Evolutionary conservation across 495 filamentous ascomycete species (phyloP).

Genomic region (Pyrenopolyporus hunteri): DNA sequence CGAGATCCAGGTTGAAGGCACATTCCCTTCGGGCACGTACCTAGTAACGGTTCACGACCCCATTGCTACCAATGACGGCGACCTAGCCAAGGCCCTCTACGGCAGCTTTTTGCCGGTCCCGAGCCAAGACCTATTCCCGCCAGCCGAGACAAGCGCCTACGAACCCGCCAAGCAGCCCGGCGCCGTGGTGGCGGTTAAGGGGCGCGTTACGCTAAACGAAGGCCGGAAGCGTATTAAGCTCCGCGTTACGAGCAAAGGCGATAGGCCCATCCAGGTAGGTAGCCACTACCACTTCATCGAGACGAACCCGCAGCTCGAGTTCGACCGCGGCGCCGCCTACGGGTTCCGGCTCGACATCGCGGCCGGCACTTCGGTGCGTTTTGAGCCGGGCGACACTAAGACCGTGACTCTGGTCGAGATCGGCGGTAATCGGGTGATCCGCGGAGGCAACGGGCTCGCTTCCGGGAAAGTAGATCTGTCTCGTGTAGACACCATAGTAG

Average conservation of each 20-base stretch:
- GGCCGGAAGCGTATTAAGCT: constrained; percentile 75
- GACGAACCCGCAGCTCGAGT: constrained; percentile 86
- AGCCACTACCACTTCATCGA: constrained; percentile 98
- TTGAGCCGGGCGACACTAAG: constrained; percentile 93
- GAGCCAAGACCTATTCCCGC: constrained; percentile 66
- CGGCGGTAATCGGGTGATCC: constrained; percentile 79
- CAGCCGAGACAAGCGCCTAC: constrained; percentile 63
- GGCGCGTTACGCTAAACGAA: constrained; percentile 71
- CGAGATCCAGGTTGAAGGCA: constrained; percentile 93
- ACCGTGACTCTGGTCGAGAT: constrained; percentile 95
- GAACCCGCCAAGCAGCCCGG: constrained; percentile 74
- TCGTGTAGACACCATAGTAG: constrained; percentile 68
- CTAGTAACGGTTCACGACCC: constrained; percentile 95
- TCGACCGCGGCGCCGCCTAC: constrained; percentile 84
- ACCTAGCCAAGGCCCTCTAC: constrained; percentile 85
- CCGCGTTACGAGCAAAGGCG: constrained; percentile 83
- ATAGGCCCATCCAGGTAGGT: constrained; percentile 90
- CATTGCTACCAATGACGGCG: constrained; percentile 84
- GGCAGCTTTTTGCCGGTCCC: constrained; percentile 91
- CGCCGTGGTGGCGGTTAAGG: constrained; percentile 75
- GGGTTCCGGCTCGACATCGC: constrained; percentile 89
- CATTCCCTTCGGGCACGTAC: constrained; percentile 88
- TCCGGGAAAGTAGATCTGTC: constrained; percentile 69
- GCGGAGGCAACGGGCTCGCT: constrained; percentile 82
- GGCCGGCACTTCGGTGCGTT: constrained; percentile 90